These are phyloP conservation scores for Hymenoscyphus albidus DNA, from an alignment of 2,329 filamentous ascomycete genomes.

Conservation along the genomic window DNA sequence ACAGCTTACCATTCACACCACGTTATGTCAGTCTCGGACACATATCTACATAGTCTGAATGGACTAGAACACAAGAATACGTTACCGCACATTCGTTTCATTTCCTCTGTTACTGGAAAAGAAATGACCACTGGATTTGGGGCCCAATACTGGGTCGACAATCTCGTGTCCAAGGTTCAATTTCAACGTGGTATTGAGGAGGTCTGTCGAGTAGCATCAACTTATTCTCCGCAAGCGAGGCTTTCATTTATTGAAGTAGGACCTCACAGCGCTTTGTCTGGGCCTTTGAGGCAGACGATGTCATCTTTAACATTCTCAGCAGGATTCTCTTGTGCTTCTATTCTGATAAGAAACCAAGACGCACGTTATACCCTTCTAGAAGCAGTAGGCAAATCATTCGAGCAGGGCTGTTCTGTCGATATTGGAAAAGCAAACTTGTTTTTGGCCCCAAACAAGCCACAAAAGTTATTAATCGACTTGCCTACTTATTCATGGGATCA, in stretches of 20 bases:
- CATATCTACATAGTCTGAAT: conserved; percentile 21
- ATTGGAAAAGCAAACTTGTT: neutral
- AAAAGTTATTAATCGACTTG: conserved; percentile 26
- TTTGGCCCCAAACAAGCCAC: neutral
- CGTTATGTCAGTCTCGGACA: conserved; percentile 31
- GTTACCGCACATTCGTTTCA: neutral
- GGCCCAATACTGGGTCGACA: conserved; percentile 43
- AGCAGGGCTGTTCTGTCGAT: conserved; percentile 4
- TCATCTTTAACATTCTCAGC: neutral
- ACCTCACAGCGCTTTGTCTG: conserved; percentile 11
- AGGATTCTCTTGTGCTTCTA: neutral
- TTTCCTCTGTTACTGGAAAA: conserved; percentile 8
- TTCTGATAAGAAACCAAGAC: conserved; percentile 6
- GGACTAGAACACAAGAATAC: neutral
- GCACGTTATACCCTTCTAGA: neutral
- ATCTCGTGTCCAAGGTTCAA: conserved; percentile 42
- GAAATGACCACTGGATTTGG: conserved; percentile 5
- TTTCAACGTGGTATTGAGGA: conserved; percentile 29
- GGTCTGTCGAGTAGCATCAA: neutral
- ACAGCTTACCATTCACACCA: conserved; percentile 41
- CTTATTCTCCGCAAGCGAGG: neutral
- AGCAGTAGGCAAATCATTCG: neutral
- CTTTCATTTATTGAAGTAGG: conserved; percentile 10
- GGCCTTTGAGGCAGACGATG: conserved; percentile 4
- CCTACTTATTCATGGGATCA: conserved; percentile 54